Evolutionary conservation across 495 filamentous ascomycete genomes (phyloP).

Genomic region (Chaetomidium leptoderma): DNA sequence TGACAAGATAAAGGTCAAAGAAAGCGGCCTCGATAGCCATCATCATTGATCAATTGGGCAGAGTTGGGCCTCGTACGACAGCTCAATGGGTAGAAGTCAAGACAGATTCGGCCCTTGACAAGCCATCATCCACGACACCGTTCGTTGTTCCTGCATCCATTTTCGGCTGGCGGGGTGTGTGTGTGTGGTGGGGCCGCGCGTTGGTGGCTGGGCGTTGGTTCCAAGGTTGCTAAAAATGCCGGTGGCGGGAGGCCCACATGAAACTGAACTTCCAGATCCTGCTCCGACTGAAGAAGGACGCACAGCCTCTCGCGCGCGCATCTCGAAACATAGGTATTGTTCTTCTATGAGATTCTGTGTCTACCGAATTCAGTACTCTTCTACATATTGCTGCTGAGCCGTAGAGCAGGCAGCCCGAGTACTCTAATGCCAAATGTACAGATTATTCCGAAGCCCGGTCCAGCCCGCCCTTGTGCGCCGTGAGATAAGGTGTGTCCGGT

Average conservation of each 20-base stretch:
- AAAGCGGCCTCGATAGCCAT: background rate
- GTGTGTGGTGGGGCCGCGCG: conserved; percentile 2
- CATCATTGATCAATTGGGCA: background rate
- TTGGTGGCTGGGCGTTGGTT: conserved; percentile 19
- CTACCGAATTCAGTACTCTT: background rate
- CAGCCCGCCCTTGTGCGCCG: background rate
- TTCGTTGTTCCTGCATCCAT: conserved; percentile 3
- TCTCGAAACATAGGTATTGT: too few species aligned
- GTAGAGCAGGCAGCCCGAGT: background rate
- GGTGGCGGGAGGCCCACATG: conserved; percentile 16
- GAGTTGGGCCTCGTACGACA: background rate
- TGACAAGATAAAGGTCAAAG: background rate
- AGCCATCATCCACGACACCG: background rate
- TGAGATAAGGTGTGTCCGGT: background rate
- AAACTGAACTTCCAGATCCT: background rate
- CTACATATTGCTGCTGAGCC: background rate
- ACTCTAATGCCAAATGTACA: too few species aligned
- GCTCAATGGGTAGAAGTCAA: background rate
- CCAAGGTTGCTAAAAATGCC: conserved; percentile 17
- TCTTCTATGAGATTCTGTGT: too few species aligned
- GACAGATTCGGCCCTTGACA: background rate
- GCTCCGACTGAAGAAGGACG: too few species aligned
- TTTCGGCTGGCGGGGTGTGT: background rate
- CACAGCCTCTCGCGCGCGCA: too few species aligned
- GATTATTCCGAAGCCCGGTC: background rate